phyloP scores from a whole-genome alignment of 2,329 filamentous ascomycete genomes.

The Microsporum canis region DNA sequence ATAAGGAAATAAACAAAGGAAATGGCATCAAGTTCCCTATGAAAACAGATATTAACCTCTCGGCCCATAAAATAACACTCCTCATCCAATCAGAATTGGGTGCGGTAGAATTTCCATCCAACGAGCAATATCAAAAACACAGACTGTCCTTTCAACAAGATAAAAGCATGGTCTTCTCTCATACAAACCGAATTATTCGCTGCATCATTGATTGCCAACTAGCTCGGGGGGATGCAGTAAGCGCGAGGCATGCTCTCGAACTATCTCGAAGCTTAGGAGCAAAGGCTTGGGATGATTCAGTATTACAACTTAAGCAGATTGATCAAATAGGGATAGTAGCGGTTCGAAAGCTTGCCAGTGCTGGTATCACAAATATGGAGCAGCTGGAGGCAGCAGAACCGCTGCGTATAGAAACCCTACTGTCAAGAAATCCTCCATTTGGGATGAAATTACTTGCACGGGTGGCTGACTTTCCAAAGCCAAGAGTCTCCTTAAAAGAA shows the following conservation, averaged over 20 bases:
- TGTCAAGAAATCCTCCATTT: conserved; percentile 73
- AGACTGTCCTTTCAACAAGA: conserved; percentile 50
- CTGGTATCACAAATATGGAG: conserved; percentile 60
- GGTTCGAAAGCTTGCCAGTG: conserved; percentile 60
- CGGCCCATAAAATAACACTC: conserved; percentile 64
- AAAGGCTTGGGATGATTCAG: conserved; percentile 68
- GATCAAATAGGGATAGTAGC: conserved; percentile 63
- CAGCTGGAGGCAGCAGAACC: conserved; percentile 57
- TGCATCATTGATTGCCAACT: conserved; percentile 68
- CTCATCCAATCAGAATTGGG: conserved; percentile 67
- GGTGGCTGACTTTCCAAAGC: conserved; percentile 60
- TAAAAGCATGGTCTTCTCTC: conserved; percentile 53
- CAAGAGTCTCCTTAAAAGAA: conserved; percentile 45
- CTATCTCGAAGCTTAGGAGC: conserved; percentile 66
- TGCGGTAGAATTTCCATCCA: conserved; percentile 49
- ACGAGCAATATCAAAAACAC: conserved; percentile 46
- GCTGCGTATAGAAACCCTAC: conserved; percentile 61
- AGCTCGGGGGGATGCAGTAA: conserved; percentile 50
- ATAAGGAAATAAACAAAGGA: conserved; percentile 61
- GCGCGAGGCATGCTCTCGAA: conserved; percentile 59
- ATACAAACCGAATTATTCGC: conserved; percentile 57
- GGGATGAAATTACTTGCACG: conserved; percentile 57
- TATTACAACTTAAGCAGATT: conserved; percentile 72
- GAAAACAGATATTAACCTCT: conserved; percentile 52
- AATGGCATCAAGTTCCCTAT: conserved; percentile 59